A percentile compares a stretch with the other conserved stretches of the same genome.
These are phyloP conservation scores for Acidiella bohemica DNA, from an alignment of 495 filamentous ascomycete species.

Conservation along the genomic window DNA sequence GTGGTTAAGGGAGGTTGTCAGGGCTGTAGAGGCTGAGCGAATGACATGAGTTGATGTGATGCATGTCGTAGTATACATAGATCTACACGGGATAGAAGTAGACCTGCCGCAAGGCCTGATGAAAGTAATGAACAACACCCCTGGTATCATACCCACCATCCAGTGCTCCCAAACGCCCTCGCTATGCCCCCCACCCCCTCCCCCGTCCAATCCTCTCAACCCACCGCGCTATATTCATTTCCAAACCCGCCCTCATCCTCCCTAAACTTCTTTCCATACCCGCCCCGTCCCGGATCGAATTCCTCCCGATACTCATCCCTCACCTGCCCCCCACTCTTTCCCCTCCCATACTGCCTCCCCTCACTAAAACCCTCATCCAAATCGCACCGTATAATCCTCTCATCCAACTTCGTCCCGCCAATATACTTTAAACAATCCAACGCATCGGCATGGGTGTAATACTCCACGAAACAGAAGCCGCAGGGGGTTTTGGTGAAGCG, in stretches of 20 bases:
- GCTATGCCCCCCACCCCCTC: background rate
- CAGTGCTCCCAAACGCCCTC: too few species aligned
- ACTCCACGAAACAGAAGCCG: conserved; percentile 98
- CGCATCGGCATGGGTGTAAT: conserved; percentile 93
- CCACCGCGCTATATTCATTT: too few species aligned
- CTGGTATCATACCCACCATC: too few species aligned
- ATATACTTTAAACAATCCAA: conserved; percentile 97
- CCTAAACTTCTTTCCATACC: conserved; percentile 43
- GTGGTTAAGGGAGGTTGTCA: conserved; percentile 69
- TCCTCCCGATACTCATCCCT: conserved; percentile 95
- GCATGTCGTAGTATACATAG: too few species aligned
- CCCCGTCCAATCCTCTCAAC: too few species aligned
- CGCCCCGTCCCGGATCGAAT: conserved; percentile 86
- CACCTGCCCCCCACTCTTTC: conserved; percentile 93
- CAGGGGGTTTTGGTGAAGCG: conserved; percentile 94
- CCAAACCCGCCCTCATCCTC: conserved; percentile 20
- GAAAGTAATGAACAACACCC: too few species aligned
- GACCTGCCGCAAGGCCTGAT: too few species aligned
- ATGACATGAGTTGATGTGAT: too few species aligned
- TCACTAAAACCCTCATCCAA: conserved; percentile 91
- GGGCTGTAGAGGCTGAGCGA: conserved; percentile 6
- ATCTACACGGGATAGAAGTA: background rate
- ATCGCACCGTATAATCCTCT: conserved; percentile 93
- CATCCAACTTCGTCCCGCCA: conserved; percentile 96
- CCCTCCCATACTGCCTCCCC: conserved; percentile 78